phyloP scores from a whole-genome alignment of 1,284 basidiomycete species.

The Microbotryum intermedium region DNA sequence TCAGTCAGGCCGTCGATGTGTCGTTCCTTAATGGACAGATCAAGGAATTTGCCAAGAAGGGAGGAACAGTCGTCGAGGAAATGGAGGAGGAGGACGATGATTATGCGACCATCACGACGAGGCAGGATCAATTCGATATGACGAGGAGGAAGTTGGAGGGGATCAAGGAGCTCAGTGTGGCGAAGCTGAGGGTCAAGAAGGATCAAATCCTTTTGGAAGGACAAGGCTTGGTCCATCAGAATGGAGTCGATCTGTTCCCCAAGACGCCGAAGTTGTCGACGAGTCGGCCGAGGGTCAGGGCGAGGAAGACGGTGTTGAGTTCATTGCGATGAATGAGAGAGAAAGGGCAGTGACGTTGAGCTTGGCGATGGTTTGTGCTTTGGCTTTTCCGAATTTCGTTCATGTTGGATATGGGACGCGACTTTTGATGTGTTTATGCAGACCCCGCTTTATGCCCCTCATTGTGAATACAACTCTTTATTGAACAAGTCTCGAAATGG shows the following conservation, averaged over 20 bases:
- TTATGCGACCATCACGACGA: slow-evolving; percentile 1
- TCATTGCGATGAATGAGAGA: too few species aligned
- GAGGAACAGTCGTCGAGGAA: background rate
- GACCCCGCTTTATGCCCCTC: too few species aligned
- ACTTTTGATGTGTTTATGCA: too few species aligned
- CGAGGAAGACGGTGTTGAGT: too few species aligned
- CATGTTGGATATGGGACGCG: too few species aligned
- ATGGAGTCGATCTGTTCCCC: background rate
- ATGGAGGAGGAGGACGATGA: background rate
- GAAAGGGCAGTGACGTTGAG: too few species aligned
- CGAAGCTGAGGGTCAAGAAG: slow-evolving; percentile 14
- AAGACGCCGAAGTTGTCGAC: slow-evolving; percentile 5
- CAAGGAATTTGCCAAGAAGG: background rate
- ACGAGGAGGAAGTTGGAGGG: slow-evolving; percentile 23
- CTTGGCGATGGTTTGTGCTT: too few species aligned
- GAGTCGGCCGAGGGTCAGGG: background rate
- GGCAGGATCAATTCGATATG: slow-evolving; percentile 20
- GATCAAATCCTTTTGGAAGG: slow-evolving; percentile 18
- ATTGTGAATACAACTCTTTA: too few species aligned
- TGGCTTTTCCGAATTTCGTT: too few species aligned
- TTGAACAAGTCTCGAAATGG: too few species aligned
- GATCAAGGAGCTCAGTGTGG: slow-evolving; percentile 4
- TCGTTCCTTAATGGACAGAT: slow-evolving; percentile 1
- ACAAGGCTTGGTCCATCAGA: slow-evolving; percentile 10
- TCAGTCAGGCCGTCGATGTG: slow-evolving; percentile 12